Base-by-base conservation (phyloP, 2,329 filamentous ascomycete genomes). In the Zopfia rhizophila region DNA sequence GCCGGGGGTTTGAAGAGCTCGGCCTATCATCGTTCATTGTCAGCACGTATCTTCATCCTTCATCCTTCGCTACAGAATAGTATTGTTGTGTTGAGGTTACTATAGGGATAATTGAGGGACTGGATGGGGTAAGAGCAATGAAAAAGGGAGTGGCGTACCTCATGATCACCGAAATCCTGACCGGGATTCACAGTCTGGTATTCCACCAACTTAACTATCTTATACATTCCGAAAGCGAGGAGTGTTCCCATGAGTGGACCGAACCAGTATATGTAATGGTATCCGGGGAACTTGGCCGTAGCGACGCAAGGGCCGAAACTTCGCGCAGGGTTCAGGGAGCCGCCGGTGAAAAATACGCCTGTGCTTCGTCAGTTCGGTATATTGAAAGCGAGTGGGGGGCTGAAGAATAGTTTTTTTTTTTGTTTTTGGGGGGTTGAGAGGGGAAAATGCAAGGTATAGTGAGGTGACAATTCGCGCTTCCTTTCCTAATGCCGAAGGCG, bases 201-300 rank as follows among this genome's bases (percentile, higher is more conserved):
- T 39, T 75, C 72, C 11, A 72, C 64, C 12, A 60, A 53, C 55
- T 72, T 75, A 45, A 75, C 69, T 25, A 75, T 68, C 31, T 58
- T 65, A 32, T 74, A 75, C 50, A 74, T 70, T 3, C 48, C 67
- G 10, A 59, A 70, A 2, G 73, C 72, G 13, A 74, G 53, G 12
- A 72, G 21, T 4, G 66, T 66, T 0, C 70, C 70, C 61, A 71
- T 66, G 1, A 65, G 22, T 4, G 69, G 68, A 2, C 69, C 69
- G 33, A 69, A 57, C 69, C 74, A 76, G 47, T 77, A 77, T 2
- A 77, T 70, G 55, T 73, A 77, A 52, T 76, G 74, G 38, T 75
- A 72, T 0, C 49, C 38, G 5, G 69, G 68, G 49, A 73, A 76
- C 3, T 56, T 59, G 2, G 52, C 45, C 1, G 68, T 73, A 0